phyloP scores from a whole-genome alignment of 2,329 filamentous ascomycete species.

The Trematosphaeria pertusa region DNA sequence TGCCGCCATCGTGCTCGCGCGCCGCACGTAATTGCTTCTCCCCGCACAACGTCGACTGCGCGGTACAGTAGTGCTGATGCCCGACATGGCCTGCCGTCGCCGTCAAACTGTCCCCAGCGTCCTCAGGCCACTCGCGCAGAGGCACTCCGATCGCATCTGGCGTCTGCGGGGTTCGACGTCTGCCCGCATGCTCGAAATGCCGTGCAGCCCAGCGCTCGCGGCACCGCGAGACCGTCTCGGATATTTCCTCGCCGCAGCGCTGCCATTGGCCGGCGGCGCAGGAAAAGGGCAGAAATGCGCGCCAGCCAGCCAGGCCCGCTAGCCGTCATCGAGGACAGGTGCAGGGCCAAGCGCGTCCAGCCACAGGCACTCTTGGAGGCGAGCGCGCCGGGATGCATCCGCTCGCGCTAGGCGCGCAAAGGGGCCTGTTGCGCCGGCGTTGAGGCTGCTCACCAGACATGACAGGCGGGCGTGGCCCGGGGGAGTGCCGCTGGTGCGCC shows the following conservation, averaged over 20 bases:
- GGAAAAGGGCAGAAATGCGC: too few species aligned
- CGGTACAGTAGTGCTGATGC: not conserved
- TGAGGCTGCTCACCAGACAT: too few species aligned
- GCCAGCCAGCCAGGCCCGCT: too few species aligned
- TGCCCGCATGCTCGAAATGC: not conserved
- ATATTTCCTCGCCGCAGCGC: too few species aligned
- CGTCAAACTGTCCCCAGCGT: not conserved
- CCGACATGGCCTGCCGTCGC: too few species aligned
- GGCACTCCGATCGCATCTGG: not conserved
- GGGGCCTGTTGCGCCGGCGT: too few species aligned
- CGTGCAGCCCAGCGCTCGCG: not conserved
- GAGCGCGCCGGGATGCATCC: not conserved
- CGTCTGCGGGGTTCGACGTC: not conserved
- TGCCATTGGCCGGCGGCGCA: too few species aligned
- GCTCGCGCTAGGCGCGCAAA: too few species aligned
- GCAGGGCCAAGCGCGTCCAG: too few species aligned
- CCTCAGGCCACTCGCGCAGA: not conserved
- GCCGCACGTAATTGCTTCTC: not conserved
- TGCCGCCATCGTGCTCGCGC: not conserved
- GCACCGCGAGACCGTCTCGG: too few species aligned
- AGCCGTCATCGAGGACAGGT: too few species aligned
- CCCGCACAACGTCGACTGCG: not conserved
- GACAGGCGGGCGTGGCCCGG: too few species aligned
- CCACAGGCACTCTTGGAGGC: not conserved
- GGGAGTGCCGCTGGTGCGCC: not conserved